Percentiles rank a stretch among this genome's conserved stretches.
phyloP scores from a whole-genome alignment of 2,329 filamentous ascomycete genomes.

The Cladobotryum mycophilum region DNA sequence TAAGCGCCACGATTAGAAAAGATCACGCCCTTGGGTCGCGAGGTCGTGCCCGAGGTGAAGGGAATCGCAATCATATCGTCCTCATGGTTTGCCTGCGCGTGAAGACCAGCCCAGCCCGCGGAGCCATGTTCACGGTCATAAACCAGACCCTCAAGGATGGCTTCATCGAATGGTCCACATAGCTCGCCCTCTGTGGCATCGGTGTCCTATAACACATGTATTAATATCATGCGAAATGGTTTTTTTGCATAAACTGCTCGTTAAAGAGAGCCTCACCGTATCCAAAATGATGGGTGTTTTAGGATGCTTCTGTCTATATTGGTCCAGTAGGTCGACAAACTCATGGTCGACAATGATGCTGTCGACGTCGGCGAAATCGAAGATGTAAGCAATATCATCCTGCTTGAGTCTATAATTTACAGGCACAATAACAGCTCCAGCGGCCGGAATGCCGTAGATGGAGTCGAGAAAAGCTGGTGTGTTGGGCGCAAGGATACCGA shows the following conservation, averaged over 20 bases:
- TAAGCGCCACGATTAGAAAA: constrained; percentile 87
- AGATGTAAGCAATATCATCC: constrained; percentile 86
- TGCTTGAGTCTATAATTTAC: constrained; percentile 61
- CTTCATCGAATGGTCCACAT: constrained; percentile 75
- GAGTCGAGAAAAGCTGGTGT: constrained; percentile 91
- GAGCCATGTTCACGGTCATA: constrained; percentile 61
- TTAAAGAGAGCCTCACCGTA: constrained; percentile 30
- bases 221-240: not conserved
- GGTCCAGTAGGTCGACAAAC: constrained; percentile 62
- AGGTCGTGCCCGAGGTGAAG: constrained; percentile 92
- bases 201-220: constrained; percentile 53
- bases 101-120: constrained; percentile 71
- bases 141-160: constrained; percentile 71
- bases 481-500: constrained; percentile 85
- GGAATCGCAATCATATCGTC: constrained; percentile 79
- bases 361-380: constrained; percentile 81
- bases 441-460: constrained; percentile 80
- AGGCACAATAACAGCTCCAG: constrained; percentile 69
- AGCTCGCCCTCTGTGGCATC: constrained; percentile 68
- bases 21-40: constrained; percentile 84
- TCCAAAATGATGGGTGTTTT: constrained; percentile 71
- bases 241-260: too few species aligned
- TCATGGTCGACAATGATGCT: constrained; percentile 82
- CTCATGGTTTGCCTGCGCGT: constrained; percentile 65
- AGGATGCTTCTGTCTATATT: constrained; percentile 55